phyloP scores from a whole-genome alignment of 1,139 yeast genomes.

The Candida sp. region DNA sequence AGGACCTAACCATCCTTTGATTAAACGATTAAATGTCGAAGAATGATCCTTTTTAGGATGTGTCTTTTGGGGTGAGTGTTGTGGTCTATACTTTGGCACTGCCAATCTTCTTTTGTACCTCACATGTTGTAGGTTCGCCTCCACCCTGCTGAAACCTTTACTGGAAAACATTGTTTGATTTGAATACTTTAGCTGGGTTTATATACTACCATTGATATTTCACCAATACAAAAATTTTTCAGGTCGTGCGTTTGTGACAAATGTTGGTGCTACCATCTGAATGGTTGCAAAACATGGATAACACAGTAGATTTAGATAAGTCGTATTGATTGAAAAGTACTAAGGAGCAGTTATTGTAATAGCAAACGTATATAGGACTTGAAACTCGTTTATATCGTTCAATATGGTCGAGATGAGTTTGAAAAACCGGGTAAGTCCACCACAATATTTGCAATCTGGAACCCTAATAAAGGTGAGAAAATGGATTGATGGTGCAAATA shows the following conservation, averaged over 20 bases:
- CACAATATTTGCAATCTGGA: no score
- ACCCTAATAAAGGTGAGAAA: no score
- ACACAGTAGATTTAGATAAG: neutral
- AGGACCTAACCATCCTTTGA: constrained; percentile 70
- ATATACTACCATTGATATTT: neutral
- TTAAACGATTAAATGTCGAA: constrained; percentile 17
- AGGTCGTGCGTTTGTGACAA: neutral
- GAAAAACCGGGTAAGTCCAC: no score
- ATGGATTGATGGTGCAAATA: no score
- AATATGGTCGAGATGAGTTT: no score
- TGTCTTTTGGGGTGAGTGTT: constrained; percentile 19
- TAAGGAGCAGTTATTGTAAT: no score
- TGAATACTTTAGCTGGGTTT: neutral
- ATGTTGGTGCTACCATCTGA: neutral
- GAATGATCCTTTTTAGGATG: constrained; percentile 32
- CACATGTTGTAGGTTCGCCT: constrained; percentile 13
- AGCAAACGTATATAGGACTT: no score
- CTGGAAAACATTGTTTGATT: neutral
- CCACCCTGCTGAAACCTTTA: neutral
- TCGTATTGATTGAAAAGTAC: neutral
- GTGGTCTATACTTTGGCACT: constrained; percentile 24
- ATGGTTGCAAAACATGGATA: neutral
- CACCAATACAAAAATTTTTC: constrained; percentile 1
- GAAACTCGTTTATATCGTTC: no score
- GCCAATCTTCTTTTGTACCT: constrained; percentile 24